Percentiles rank a stretch among this genome's conserved stretches.
These are phyloP conservation scores for Fusarium subtropicale DNA, from an alignment of 2,329 filamentous ascomycete species.

Conservation along the genomic window DNA sequence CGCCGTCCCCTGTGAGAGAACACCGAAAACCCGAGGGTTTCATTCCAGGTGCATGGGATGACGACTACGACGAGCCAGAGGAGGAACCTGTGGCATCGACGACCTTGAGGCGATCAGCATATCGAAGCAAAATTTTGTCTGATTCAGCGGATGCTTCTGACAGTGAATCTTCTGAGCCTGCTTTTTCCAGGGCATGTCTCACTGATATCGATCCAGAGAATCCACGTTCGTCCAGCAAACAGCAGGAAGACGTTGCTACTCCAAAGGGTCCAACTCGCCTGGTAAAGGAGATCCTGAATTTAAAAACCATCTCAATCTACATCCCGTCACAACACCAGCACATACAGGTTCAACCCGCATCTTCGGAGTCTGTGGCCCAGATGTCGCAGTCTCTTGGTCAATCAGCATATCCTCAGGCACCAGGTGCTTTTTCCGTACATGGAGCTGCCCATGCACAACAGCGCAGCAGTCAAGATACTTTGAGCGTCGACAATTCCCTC, in stretches of 20 bases:
- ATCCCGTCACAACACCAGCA: conserved; percentile 63
- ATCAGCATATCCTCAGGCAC: conserved; percentile 64
- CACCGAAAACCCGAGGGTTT: conserved; percentile 23
- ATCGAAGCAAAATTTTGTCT: conserved; percentile 18
- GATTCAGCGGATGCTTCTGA: conserved; percentile 30
- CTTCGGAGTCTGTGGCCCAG: conserved; percentile 46
- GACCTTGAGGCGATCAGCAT: conserved; percentile 12
- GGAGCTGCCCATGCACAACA: conserved; percentile 25
- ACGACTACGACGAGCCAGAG: conserved; percentile 48
- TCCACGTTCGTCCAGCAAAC: conserved; percentile 24
- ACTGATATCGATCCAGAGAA: conserved; percentile 30
- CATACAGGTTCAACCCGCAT: conserved; percentile 51
- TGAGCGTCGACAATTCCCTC: conserved; percentile 48
- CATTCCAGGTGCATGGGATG: conserved; percentile 67
- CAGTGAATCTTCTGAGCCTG: conserved; percentile 47
- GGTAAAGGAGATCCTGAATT: conserved; percentile 65
- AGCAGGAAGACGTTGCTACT: conserved; percentile 59
- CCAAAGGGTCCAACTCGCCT: conserved; percentile 66
- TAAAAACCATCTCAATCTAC: conserved; percentile 65
- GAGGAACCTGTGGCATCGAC: conserved; percentile 21
- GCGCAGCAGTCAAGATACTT: not conserved
- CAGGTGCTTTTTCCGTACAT: conserved; percentile 70
- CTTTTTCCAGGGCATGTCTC: conserved; percentile 45
- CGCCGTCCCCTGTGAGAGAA: not conserved
- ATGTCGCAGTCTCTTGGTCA: conserved; percentile 50